These are phyloP conservation scores for Paramecium bursaria DNA, from an alignment of 73 alveolate genomes.

Conservation along the genomic window DNA sequence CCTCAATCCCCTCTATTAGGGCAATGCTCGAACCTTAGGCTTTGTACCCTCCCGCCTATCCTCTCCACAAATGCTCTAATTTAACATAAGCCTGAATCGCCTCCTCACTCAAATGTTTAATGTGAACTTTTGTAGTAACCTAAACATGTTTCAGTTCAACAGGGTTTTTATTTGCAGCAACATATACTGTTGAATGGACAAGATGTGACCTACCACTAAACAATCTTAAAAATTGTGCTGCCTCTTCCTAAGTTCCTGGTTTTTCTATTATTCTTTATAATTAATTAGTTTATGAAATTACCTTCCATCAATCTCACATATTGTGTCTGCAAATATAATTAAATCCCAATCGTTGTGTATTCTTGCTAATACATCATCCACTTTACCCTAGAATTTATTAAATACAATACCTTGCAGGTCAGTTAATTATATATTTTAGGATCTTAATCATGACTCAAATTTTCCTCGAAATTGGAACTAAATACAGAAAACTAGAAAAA, in stretches of 20 bases:
- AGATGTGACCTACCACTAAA: conserved; percentile 7
- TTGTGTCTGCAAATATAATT: conserved; percentile 18
- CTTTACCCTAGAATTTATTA: too few relatives aligned
- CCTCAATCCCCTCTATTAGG: not conserved
- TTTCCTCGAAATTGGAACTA: too few relatives aligned
- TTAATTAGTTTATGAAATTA: too few relatives aligned
- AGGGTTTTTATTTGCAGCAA: not conserved
- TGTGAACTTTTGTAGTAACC: conserved; percentile 2
- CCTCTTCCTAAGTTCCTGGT: not conserved
- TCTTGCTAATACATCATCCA: not conserved
- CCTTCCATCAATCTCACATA: conserved; percentile 19
- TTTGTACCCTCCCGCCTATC: conserved; percentile 24
- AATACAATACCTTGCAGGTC: too few relatives aligned
- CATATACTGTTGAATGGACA: not conserved
- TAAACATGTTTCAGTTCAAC: not conserved
- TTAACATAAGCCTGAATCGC: conserved; percentile 8
- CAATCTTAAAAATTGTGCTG: not conserved
- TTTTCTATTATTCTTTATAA: conserved; percentile 31
- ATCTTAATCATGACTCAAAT: too few relatives aligned
- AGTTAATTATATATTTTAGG: too few relatives aligned
- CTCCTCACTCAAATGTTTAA: not conserved
- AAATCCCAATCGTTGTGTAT: conserved; percentile 5
- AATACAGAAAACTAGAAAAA: too few relatives aligned
- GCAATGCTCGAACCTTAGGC: not conserved
- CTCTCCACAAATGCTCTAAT: not conserved